Percentiles rank a stretch among this genome's conserved stretches.
phyloP scores from a whole-genome alignment of 805 yeast species.

The Nakazawaea pomicola region DNA sequence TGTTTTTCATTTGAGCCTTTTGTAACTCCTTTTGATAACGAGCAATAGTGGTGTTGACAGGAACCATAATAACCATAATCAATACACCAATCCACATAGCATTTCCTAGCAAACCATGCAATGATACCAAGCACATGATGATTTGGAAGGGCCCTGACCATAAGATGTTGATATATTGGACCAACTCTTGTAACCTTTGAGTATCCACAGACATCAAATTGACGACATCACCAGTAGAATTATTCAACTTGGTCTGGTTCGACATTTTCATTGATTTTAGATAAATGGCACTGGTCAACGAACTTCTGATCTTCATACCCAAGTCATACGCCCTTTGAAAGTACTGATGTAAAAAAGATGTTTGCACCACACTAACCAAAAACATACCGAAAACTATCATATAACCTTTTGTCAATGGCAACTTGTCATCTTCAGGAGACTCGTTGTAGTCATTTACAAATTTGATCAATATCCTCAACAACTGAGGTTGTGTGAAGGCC shows the following conservation, averaged over 20 bases:
- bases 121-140: conserved; percentile 63
- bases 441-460: conserved; percentile 50
- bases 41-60: conserved; percentile 69
- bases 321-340: conserved; percentile 69
- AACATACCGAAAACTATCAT: conserved; percentile 77
- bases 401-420: conserved; percentile 69
- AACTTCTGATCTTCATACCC: conserved; percentile 72
- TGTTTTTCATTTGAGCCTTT: conserved; percentile 79
- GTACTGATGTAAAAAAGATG: conserved; percentile 73
- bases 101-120: conserved; percentile 70
- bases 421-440: conserved; percentile 28
- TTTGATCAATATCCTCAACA: conserved; percentile 60
- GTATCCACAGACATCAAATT: conserved; percentile 93
- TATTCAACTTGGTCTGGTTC: conserved; percentile 62
- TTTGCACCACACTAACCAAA: conserved; percentile 67
- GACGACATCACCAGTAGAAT: conserved; percentile 89
- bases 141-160: conserved; percentile 97
- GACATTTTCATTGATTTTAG: conserved; percentile 65
- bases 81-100: conserved; percentile 97
- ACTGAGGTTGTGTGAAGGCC: conserved; percentile 84
- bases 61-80: conserved; percentile 73
- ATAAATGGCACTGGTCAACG: conserved; percentile 63
- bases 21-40: conserved; percentile 67
- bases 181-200: conserved; percentile 79
- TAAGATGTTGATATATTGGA: conserved; percentile 69